These are phyloP conservation scores for Dujonia santamariae DNA, from an alignment of 1,139 yeast genomes.

Conservation along the genomic window DNA sequence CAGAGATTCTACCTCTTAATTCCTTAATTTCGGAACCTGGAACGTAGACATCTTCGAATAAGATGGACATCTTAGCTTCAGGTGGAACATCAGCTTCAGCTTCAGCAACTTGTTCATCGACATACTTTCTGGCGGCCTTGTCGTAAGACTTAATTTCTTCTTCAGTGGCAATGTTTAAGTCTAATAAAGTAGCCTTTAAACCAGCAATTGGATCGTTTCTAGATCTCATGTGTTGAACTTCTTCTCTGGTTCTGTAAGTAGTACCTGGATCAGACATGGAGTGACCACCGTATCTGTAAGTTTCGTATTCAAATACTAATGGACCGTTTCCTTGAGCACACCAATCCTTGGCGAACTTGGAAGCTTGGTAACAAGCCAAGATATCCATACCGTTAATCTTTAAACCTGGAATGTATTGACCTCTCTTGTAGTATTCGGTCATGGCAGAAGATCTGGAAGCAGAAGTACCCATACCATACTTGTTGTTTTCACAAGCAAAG, in stretches of 20 bases:
- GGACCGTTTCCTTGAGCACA: constrained; percentile 93
- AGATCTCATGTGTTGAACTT: constrained; percentile 98
- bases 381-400: constrained; percentile 99
- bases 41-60: constrained; percentile 95
- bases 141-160: constrained; percentile 92
- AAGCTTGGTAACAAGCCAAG: constrained; percentile 91
- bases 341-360: constrained; percentile 97
- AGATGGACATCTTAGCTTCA: constrained; percentile 89
- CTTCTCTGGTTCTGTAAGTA: constrained; percentile 99
- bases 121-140: constrained; percentile 93
- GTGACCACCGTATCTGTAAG: constrained; percentile 99
- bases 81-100: constrained; percentile 96
- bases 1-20: constrained; percentile 95
- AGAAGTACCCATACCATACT: constrained; percentile 99
- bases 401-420: constrained; percentile 98
- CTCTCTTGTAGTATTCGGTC: constrained; percentile 97
- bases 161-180: constrained; percentile 82
- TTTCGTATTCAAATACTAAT: constrained; percentile 91
- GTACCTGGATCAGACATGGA: constrained; percentile 99
- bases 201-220: constrained; percentile 98
- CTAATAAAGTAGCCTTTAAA: constrained; percentile 80
- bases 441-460: constrained; percentile 95
- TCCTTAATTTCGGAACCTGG: constrained; percentile 91
- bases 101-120: constrained; percentile 88
- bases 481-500: constrained; percentile 97